Evolutionary conservation across 1,284 basidiomycete species (phyloP), one percentile per base, ranked within the genome.

Genomic region (Peniophora sp.): DNA sequence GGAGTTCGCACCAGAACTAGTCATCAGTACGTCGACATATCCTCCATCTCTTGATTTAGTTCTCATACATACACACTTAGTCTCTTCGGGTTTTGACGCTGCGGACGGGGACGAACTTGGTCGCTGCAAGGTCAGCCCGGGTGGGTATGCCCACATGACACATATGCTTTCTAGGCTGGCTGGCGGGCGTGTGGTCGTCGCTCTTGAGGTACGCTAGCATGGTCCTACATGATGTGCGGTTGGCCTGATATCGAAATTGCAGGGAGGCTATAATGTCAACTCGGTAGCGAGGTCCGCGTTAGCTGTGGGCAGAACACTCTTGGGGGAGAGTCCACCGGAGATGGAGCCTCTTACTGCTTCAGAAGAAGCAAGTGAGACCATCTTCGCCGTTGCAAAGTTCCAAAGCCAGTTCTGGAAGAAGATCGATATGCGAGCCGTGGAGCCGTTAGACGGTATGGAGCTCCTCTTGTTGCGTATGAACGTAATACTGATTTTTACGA

Each of bases 71-170:
- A 11, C 36, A 9, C 1, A 3, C 20, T 2, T 59, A 97, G 94
- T 99, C 60, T 98, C 95, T 14, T 93, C 97, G 17, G 97, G 97
- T 2, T 99, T 98, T 61, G 97, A 99, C 63, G 96, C 97, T 3
- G 97, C 97, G 0, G 79, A 81, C 24, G 95, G 95, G 1, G 97
- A 99, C 63, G 80, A 85, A 44, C 79, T 99, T 3, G 97, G 97
- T 22, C 85, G 85, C 67, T 97, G 94, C 63, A 74, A 83, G 56
- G 95, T 99, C 52, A 81, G 90, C 1, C 97, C 97, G 0, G 78
- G 83, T n/a, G 96, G 94, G 1, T 99, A 94, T 65, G 94, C 94
- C 0, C 96, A 98, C 61, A 98, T 99, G 95, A 97, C 97, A 2
- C 90, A 97, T 61, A 94, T 97, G 86, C 75, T 99, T 3, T 80